Conservation (phyloP, 108 stramenopile species). For the Nitzschia palea region DNA sequence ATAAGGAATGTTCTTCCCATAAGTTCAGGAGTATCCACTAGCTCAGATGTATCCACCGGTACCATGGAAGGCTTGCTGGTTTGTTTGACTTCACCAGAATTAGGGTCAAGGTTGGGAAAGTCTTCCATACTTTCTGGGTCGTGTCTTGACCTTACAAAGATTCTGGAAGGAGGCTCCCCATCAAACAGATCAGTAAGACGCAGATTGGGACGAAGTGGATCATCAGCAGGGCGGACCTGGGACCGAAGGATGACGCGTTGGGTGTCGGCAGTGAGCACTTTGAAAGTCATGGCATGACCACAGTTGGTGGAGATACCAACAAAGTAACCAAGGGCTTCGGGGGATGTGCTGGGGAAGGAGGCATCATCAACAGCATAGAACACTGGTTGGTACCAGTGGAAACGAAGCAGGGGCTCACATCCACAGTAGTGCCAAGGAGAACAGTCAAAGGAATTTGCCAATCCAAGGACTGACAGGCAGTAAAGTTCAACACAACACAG, state of each 20-base stretch:
- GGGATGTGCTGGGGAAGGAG: not conserved
- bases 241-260: slow-evolving; percentile 14
- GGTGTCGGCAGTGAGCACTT: slow-evolving; percentile 8
- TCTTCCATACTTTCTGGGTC: too few species aligned
- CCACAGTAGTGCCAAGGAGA: slow-evolving; percentile 11
- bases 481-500: slow-evolving; percentile 5
- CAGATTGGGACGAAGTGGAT: not conserved
- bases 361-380: slow-evolving; percentile 4
- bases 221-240: not conserved
- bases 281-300: slow-evolving; percentile 9
- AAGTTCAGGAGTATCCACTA: too few species aligned
- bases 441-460: not conserved
- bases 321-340: not conserved
- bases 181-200: too few species aligned
- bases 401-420: slow-evolving; percentile 20
- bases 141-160: too few species aligned
- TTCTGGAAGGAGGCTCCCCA: too few species aligned
- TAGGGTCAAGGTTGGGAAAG: too few species aligned
- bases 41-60: too few species aligned
- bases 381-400: slow-evolving; percentile 27
- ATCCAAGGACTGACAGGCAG: not conserved
- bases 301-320: slow-evolving; percentile 21
- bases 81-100: too few species aligned
- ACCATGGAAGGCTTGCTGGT: too few species aligned
- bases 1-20: too few species aligned